Evolutionary conservation across 2,329 filamentous ascomycete species (phyloP), one percentile per base, ranked within the genome.

Genomic region (Trichocomaceae sp.): DNA sequence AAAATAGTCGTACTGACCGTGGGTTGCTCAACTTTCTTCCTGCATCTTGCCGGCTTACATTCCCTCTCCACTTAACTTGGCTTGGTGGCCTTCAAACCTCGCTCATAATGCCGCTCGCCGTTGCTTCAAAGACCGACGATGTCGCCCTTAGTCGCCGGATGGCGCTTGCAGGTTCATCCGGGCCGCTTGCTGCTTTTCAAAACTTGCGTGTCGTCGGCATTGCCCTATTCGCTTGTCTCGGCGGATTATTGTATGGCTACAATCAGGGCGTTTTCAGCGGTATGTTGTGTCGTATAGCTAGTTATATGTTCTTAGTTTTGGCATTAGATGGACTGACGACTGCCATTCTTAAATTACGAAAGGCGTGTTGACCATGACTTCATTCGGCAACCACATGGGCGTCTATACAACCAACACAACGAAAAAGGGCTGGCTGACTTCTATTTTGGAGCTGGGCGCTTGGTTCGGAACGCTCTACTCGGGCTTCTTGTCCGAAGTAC

Each of bases 361-460:
- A 56, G 48, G 59, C 55, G 53, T 57, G 31, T 50, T 62, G 53
- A 56, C 58, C 17, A 60, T 61, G 59, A 20, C 26, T 8, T 17
- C 57, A 9, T 60, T 60, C 52, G 52, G 41, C 17, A 13, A 47
- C 29, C 56, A 65, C 47, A 65, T 66, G 63, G 63, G 62, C 7
- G 39, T 62, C 23, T 62, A 60, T 10, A 61, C 58, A 26, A 56
- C 52, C 47, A 59, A 65, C 52, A 15, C 54, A 37, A 62, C 60
- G 1, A 61, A 62, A 33, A 66, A 64, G 58, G 62, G 64, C 22
- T 65, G 64, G 64, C 47, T 66, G 20, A 66, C 64, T 15, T 56
- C 86, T 2, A 88, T 89, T 59, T 80, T 90, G 23, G 86, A 90
- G 65, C 79, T 90, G 1, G 87, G 87, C 51, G 87, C 86, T 44